Percentiles rank a stretch among this genome's conserved stretches.
These are phyloP conservation scores for Mycena albidolilacea DNA, from an alignment of 768 basidiomycete genomes.

Conservation along the genomic window DNA sequence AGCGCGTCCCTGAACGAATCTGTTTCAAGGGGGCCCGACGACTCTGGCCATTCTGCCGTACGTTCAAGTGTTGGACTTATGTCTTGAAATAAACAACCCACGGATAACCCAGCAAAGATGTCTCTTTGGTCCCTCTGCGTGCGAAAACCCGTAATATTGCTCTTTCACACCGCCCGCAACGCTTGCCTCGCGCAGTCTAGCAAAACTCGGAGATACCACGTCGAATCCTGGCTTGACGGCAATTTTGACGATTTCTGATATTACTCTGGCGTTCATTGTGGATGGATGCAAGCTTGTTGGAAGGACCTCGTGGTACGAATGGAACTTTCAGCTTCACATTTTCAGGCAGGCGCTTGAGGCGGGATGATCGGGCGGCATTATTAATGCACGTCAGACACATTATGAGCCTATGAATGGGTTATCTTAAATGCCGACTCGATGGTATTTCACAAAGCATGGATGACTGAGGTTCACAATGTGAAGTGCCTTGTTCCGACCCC, in stretches of 20 bases:
- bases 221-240: slow-evolving; percentile 20
- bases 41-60: slow-evolving; percentile 24
- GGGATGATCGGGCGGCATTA: not conserved
- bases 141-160: slow-evolving; percentile 31
- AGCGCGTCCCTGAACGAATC: slow-evolving; percentile 23
- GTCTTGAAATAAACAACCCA: not conserved
- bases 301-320: not conserved
- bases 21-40: slow-evolving; percentile 21
- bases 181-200: slow-evolving; percentile 16
- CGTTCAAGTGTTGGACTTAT: not conserved
- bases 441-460: too few species aligned
- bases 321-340: too few species aligned
- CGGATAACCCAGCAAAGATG: slow-evolving; percentile 35
- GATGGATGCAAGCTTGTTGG: not conserved
- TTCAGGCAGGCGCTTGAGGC: not conserved
- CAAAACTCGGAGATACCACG: slow-evolving; percentile 19
- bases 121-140: not conserved
- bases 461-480: too few species aligned
- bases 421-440: too few species aligned
- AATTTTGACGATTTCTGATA: slow-evolving; percentile 35
- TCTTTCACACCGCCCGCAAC: slow-evolving; percentile 26
- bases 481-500: too few species aligned
- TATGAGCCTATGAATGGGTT: too few species aligned
- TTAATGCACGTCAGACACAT: not conserved
- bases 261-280: slow-evolving; percentile 28